Base-by-base conservation (phyloP, 768 basidiomycete genomes). In the Neoboletus subvelutipes region DNA sequence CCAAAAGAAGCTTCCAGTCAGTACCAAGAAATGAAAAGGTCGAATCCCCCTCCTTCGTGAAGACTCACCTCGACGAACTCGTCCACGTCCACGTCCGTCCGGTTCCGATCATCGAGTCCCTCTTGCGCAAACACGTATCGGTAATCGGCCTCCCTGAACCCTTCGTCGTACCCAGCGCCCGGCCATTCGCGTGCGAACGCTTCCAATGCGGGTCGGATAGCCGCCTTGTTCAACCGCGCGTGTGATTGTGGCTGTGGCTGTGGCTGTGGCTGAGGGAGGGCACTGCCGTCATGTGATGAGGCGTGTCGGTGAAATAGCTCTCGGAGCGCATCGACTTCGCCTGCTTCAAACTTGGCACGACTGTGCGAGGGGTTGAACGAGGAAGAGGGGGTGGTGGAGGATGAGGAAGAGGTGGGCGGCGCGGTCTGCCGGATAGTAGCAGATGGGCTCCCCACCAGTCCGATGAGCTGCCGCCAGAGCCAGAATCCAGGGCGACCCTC, bases 91-190 rank as follows among this genome's bases (percentile, higher is more conserved):
- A 97, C 73, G 28, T 80, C 79, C 29, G 73, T 71, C 63, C 79
- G 76, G 22, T 73, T 29, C 36, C 31, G 22, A 10, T 37, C 71
- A 48, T 76, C 73, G 70, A 90, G 83, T 4, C 90, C 94, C 58
- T 88, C 86, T 68, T 89, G 86, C 54, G 80, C 79, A 50, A 95
- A 78, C 1, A 92, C 90, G 67, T 92, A 88, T 34, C 84, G 80
- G 42, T 86, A 78, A 58, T 92, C 90, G 60, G 84, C 82, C 42
- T 76, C 70, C 50, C 80, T 75, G 56, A 89, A 75, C 15, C 75
- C 80, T 61, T 83, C 84, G 63, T 83, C 84, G 62, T 91, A 90
- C 29, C 82, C 85, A 15, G 66, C 64, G 0, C 67, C 69, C 0
- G 69, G 65, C 63, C 69, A 68, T 22, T 66, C 67, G 45, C 70